These are phyloP conservation scores for Daldinia caldariorum DNA, from an alignment of 495 filamentous ascomycete species.

Conservation along the genomic window DNA sequence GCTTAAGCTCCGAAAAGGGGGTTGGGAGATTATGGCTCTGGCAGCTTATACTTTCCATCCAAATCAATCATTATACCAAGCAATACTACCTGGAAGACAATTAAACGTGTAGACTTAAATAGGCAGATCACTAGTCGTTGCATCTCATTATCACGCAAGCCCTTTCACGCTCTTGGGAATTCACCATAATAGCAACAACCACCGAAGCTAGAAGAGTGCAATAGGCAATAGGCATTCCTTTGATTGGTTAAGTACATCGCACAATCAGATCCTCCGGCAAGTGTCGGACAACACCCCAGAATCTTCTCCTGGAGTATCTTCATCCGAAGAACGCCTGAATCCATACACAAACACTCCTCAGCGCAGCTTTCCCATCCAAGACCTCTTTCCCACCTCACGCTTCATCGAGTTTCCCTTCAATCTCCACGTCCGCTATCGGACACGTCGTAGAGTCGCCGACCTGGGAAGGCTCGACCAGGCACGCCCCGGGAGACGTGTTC, in stretches of 20 bases:
- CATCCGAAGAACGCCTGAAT: neutral
- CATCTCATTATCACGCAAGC: no score
- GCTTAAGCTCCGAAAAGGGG: neutral
- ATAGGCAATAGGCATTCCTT: no score
- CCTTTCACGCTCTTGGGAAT: no score
- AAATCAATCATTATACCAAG: no score
- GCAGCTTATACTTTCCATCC: neutral
- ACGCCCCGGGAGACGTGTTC: conserved; percentile 36
- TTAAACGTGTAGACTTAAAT: no score
- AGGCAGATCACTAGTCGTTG: no score
- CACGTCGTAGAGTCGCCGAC: conserved; percentile 37
- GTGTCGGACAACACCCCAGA: neutral
- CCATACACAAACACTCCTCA: neutral
- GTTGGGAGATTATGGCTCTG: neutral
- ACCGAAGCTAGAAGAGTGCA: no score
- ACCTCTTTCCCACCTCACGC: neutral
- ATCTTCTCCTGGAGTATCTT: neutral
- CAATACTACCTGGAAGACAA: no score
- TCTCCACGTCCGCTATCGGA: conserved; percentile 30
- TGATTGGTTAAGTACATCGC: no score
- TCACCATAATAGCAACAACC: no score
- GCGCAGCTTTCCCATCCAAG: neutral
- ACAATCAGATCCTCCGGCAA: no score
- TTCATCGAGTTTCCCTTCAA: conserved; percentile 34
- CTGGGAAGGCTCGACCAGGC: conserved; percentile 32